These are phyloP conservation scores for Pichia membranifaciens DNA, from an alignment of 805 yeast species.

Conservation along the genomic window DNA sequence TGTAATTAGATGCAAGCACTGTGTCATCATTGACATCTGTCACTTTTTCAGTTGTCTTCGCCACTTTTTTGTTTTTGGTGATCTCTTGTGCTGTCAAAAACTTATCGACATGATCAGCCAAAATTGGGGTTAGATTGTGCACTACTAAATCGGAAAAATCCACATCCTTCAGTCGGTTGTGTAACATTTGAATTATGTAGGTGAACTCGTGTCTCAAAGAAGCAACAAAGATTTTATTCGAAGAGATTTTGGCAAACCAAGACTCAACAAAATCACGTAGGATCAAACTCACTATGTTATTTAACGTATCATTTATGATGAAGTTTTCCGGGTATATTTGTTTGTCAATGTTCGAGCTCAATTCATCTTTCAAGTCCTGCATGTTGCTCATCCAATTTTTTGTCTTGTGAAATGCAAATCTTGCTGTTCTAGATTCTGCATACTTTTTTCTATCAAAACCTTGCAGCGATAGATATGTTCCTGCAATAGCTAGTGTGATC, in stretches of 20 bases:
- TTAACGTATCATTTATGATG: constrained; percentile 46
- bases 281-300: constrained; percentile 43
- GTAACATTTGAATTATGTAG: constrained; percentile 36
- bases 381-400: constrained; percentile 30
- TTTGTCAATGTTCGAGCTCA: constrained; percentile 9
- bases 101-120: constrained; percentile 56
- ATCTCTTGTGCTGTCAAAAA: constrained; percentile 41
- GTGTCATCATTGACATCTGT: constrained; percentile 33
- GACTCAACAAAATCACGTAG: constrained; percentile 47
- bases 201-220: constrained; percentile 42
- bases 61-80: constrained; percentile 25
- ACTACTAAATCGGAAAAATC: constrained; percentile 58
- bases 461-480: neutral
- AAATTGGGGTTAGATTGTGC: constrained; percentile 51
- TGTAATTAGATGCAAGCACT: constrained; percentile 39
- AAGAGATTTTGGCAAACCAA: constrained; percentile 50
- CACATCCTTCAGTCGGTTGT: constrained; percentile 34
- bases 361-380: constrained; percentile 9
- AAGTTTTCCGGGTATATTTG: constrained; percentile 42
- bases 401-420: constrained; percentile 19
- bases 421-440: neutral
- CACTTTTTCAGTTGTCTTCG: constrained; percentile 13
- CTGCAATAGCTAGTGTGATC: neutral
- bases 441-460: constrained; percentile 1
- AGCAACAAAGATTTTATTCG: constrained; percentile 34